Conservation (phyloP, 78 protist genomes). For the Tieghemostelium lacteum region DNA sequence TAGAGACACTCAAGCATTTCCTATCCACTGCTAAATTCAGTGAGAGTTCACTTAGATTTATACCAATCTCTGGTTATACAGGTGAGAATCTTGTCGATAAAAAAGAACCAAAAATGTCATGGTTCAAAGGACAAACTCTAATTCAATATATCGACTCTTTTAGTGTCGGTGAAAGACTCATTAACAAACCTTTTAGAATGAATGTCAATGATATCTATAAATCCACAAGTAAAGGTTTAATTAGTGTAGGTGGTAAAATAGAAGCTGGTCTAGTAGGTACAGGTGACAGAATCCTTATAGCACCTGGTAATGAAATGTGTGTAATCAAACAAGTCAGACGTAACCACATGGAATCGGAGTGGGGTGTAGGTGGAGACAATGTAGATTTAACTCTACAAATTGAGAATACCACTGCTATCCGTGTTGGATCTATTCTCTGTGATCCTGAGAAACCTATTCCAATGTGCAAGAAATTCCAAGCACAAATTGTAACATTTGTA, state of each 20-base stretch:
- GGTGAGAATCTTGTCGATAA: constrained; percentile 87
- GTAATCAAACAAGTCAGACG: constrained; percentile 55
- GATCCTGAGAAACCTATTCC: constrained; percentile 80
- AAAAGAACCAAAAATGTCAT: constrained; percentile 28
- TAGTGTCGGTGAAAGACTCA: constrained; percentile 70
- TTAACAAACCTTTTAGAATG: constrained; percentile 88
- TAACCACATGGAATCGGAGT: constrained; percentile 16
- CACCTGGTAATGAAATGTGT: constrained; percentile 72
- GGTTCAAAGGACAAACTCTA: constrained; percentile 88
- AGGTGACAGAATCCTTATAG: constrained; percentile 72
- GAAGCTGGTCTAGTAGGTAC: constrained; percentile 86
- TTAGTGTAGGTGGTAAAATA: constrained; percentile 84
- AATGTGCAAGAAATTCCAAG: constrained; percentile 36
- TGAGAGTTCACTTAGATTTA: constrained; percentile 34
- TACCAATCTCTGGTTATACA: constrained; percentile 86
- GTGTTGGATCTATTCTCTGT: constrained; percentile 79
- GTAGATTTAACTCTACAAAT: constrained; percentile 64
- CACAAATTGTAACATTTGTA: constrained; percentile 78
- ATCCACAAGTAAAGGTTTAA: constrained; percentile 42
- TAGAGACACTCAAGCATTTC: constrained; percentile 66
- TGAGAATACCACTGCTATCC: constrained; percentile 3
- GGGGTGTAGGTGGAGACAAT: constrained; percentile 89
- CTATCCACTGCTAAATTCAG: constrained; percentile 79
- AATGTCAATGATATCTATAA: constrained; percentile 86
- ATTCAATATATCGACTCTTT: constrained; percentile 71